Base-by-base conservation (phyloP, 768 basidiomycete species). In the Suillus subaureus region DNA sequence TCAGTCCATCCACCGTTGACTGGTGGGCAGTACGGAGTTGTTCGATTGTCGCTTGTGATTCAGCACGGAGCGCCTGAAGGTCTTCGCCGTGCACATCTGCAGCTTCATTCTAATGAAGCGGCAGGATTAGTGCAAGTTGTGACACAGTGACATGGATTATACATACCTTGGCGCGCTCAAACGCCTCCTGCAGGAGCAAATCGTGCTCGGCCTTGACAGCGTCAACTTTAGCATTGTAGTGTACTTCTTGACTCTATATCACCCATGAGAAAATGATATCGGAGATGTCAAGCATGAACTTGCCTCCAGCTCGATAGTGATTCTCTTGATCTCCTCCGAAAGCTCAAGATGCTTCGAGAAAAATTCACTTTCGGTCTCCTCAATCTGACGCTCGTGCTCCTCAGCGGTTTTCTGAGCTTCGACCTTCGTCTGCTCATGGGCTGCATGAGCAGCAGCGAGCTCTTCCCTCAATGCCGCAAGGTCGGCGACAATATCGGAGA, bases 121-220 rank as follows among this genome's bases (percentile, higher is more conserved):
- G 52, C 4, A 66, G 37, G 33, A 64, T 18, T 23, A 54, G 16
- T 58, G 15, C n/a, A 21, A 55, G 21, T 42, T 21, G 43, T 57
- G 35, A 23, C 26, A 55, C 7, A 4, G 4, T 23, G 2, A n/a
- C 39, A 26, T 4, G 61, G 28, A 26, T 49, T 33, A 43, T 31
- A 74, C 79, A 58, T 68, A 89, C 93, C 86, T 93, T 94, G 21
- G 92, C 92, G 55, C 85, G 87, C 66, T 90, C 85, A 74, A 93
- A 93, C 4, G 89, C 90, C 64, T 91, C 86, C 67, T 88, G 79
- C 21, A 93, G 78, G 51, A 87, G 80, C 60, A 79, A 77, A 16
- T 82, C 81, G 67, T 92, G 89, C 69, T 93, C 89, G 21, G 79
- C 83, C 70, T 88, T 88, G 47, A 92, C 85, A 18, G 72, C 83